Conservation (phyloP, 768 basidiomycete species). For the Termitomyces sp. region DNA sequence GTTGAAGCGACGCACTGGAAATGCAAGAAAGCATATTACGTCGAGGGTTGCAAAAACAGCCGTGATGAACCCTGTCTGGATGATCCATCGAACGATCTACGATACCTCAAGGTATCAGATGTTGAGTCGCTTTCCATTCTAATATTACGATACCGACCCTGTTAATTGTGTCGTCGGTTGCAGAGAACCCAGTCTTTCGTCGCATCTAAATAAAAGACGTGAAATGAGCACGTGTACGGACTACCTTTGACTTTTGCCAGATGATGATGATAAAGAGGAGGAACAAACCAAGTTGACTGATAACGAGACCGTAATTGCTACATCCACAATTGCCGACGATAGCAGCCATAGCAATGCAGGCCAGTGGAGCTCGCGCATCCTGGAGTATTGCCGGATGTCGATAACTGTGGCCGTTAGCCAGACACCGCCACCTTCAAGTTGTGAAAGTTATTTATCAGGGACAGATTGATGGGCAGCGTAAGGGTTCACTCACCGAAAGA, state of each 20-base stretch:
- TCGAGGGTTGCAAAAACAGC: conserved; percentile 35
- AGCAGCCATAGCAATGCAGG: conserved; percentile 40
- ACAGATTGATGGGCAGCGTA: no score
- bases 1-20: conserved; percentile 23
- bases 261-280: background rate
- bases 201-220: conserved; percentile 2
- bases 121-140: background rate
- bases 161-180: conserved; percentile 35
- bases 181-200: conserved; percentile 34
- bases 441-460: background rate
- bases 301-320: conserved; percentile 34
- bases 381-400: conserved; percentile 27
- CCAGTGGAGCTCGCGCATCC: conserved; percentile 38
- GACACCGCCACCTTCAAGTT: conserved; percentile 29
- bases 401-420: conserved; percentile 32
- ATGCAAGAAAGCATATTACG: conserved; percentile 35
- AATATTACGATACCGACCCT: conserved; percentile 11
- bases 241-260: background rate
- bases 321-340: conserved; percentile 33
- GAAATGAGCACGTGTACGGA: background rate
- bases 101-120: background rate
- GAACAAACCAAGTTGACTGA: conserved; percentile 29
- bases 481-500: conserved; percentile 24
- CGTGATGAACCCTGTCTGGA: conserved; percentile 34
- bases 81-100: conserved; percentile 22